A percentile compares a stretch with the other conserved stretches of the same genome.
phyloP scores from a whole-genome alignment of 2,329 filamentous ascomycete genomes.

The Paecilomyces formosus region DNA sequence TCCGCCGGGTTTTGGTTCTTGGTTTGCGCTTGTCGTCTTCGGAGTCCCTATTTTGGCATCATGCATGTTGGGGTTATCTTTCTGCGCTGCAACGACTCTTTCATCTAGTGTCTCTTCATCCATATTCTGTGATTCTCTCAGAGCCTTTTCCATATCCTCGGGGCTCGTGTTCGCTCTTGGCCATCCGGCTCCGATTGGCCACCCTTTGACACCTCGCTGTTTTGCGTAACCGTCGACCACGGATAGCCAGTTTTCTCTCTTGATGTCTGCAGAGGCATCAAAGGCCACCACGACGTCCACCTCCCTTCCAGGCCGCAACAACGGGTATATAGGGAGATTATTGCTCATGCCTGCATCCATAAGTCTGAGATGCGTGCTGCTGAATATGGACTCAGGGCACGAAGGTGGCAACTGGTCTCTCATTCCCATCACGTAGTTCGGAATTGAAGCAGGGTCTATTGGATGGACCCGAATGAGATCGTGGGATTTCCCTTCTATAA shows the following conservation, averaged over 20 bases:
- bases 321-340: conserved; percentile 90
- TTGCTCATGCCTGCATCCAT: conserved; percentile 99
- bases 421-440: conserved; percentile 84
- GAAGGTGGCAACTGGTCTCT: conserved; percentile 64
- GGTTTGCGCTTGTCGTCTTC: conserved; percentile 30
- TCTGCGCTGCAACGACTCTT: conserved; percentile 56
- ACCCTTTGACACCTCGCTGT: conserved; percentile 84
- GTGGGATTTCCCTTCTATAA: conserved; percentile 75
- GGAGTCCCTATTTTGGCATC: conserved; percentile 5
- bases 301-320: conserved; percentile 78
- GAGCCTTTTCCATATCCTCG: conserved; percentile 54
- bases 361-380: conserved; percentile 63
- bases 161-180: conserved; percentile 56
- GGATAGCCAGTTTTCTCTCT: conserved; percentile 89
- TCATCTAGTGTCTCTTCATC: conserved; percentile 53
- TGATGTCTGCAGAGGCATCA: conserved; percentile 88
- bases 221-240: conserved; percentile 88
- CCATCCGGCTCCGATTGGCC: conserved; percentile 95
- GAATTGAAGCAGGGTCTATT: conserved; percentile 82
- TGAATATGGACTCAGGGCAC: conserved; percentile 69
- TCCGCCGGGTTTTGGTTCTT: conserved; percentile 33
- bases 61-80: conserved; percentile 17
- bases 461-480: conserved; percentile 89
- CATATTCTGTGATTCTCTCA: conserved; percentile 60
- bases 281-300: conserved; percentile 90